Evolutionary conservation across 139 green algal genomes (phyloP).

Genomic region (Deuterostichococcus epilithicus): DNA sequence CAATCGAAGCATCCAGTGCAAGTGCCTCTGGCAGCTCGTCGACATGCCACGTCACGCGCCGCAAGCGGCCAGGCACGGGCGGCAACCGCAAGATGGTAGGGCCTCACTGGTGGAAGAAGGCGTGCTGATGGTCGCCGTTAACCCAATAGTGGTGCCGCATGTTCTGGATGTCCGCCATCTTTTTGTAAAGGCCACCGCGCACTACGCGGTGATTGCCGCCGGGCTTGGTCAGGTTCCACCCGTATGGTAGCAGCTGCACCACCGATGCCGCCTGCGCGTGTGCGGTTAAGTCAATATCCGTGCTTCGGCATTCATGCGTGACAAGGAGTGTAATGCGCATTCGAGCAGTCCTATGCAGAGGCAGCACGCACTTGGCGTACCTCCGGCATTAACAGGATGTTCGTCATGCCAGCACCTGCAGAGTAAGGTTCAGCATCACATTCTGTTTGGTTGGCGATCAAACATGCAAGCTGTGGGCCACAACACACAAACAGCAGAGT

Average conservation of each 20-base stretch:
- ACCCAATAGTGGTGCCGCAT: background rate
- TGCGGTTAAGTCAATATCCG: too few relatives aligned
- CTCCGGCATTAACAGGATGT: background rate
- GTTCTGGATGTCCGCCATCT: background rate
- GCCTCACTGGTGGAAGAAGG: background rate
- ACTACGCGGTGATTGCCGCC: background rate
- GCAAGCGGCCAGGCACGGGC: too few relatives aligned
- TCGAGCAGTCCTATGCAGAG: too few relatives aligned
- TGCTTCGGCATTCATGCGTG: background rate
- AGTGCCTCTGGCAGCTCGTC: too few relatives aligned
- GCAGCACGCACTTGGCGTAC: background rate
- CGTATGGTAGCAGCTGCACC: background rate
- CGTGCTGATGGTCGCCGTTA: background rate
- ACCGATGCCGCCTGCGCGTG: background rate
- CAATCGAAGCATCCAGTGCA: too few relatives aligned
- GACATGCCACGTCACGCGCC: too few relatives aligned
- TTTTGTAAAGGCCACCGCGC: background rate
- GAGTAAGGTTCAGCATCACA: too few relatives aligned
- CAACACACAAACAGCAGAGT: too few relatives aligned
- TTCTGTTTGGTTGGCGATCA: too few relatives aligned
- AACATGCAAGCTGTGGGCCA: too few relatives aligned
- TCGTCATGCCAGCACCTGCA: background rate
- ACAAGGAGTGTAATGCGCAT: too few relatives aligned
- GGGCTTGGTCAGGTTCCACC: background rate
- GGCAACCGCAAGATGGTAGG: too few relatives aligned